Conservation (phyloP, 2,329 filamentous ascomycete genomes). For the Hortaea werneckii region DNA sequence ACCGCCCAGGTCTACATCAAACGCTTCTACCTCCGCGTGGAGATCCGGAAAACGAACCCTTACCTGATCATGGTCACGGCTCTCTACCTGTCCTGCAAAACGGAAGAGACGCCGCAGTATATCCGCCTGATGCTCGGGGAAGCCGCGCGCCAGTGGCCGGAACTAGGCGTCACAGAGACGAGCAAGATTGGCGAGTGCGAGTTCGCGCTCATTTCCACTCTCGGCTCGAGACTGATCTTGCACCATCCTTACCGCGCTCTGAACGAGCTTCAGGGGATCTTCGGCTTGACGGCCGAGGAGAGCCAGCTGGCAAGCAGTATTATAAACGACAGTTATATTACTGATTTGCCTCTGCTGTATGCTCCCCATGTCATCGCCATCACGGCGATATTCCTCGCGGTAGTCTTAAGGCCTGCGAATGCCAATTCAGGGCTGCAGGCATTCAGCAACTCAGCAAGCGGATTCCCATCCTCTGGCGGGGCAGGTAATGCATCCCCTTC, state of each 20-base stretch:
- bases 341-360: conserved; percentile 76
- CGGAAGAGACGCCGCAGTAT: conserved; percentile 94
- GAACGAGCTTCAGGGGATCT: conserved; percentile 56
- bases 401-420: conserved; percentile 65
- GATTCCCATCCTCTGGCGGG: not conserved
- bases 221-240: conserved; percentile 80
- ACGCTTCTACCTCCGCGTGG: conserved; percentile 82
- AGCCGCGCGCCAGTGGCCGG: conserved; percentile 74
- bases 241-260: conserved; percentile 85
- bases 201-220: conserved; percentile 82
- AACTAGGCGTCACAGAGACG: conserved; percentile 64
- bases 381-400: conserved; percentile 70
- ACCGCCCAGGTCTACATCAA: conserved; percentile 93
- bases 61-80: conserved; percentile 89
- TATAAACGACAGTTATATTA: conserved; percentile 88
- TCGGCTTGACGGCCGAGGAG: conserved; percentile 69
- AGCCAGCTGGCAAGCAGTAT: conserved; percentile 66
- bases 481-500: conserved; percentile 10
- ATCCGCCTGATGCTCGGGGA: conserved; percentile 85
- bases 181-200: conserved; percentile 87
- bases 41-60: conserved; percentile 85
- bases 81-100: conserved; percentile 92
- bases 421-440: conserved; percentile 33
- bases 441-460: conserved; percentile 25
- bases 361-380: conserved; percentile 83